These are phyloP conservation scores for Anthostomella pinea DNA, from an alignment of 2,329 filamentous ascomycete species.

Conservation along the genomic window DNA sequence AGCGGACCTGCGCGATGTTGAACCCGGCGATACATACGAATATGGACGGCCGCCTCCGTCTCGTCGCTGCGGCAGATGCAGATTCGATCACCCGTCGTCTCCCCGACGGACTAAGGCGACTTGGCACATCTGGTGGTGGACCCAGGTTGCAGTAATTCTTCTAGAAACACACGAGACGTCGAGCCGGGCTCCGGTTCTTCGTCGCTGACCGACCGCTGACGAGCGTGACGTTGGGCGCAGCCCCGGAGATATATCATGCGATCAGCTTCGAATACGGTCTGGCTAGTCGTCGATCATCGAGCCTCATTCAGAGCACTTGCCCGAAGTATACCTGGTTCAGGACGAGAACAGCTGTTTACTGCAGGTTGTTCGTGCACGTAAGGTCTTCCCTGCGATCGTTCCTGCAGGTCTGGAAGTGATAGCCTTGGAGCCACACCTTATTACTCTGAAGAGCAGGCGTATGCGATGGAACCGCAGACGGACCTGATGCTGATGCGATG, in stretches of 20 bases:
- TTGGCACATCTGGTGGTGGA: not conserved
- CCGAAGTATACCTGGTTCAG: too few relatives aligned
- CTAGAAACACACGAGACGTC: too few relatives aligned
- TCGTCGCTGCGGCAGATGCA: not conserved
- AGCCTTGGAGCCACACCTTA: slow-evolving; percentile 2
- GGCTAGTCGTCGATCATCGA: slow-evolving; percentile 19
- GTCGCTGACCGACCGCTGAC: too few relatives aligned
- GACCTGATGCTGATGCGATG: slow-evolving; percentile 13
- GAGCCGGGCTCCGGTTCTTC: too few relatives aligned
- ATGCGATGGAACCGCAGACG: slow-evolving; percentile 25
- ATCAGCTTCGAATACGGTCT: not conserved
- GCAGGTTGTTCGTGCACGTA: too few relatives aligned
- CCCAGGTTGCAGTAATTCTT: too few relatives aligned
- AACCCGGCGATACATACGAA: too few relatives aligned
- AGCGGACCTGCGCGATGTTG: too few relatives aligned
- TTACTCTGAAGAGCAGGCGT: slow-evolving; percentile 9
- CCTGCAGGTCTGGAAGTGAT: too few relatives aligned
- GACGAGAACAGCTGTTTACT: too few relatives aligned
- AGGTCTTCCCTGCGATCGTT: too few relatives aligned
- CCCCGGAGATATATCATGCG: slow-evolving; percentile 2
- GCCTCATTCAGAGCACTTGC: slow-evolving; percentile 18
- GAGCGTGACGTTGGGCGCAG: not conserved
- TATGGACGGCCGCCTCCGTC: not conserved
- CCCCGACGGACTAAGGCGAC: not conserved
- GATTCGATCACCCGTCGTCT: not conserved